phyloP scores from a whole-genome alignment of 768 basidiomycete species.

The Baorangia bicolor region DNA sequence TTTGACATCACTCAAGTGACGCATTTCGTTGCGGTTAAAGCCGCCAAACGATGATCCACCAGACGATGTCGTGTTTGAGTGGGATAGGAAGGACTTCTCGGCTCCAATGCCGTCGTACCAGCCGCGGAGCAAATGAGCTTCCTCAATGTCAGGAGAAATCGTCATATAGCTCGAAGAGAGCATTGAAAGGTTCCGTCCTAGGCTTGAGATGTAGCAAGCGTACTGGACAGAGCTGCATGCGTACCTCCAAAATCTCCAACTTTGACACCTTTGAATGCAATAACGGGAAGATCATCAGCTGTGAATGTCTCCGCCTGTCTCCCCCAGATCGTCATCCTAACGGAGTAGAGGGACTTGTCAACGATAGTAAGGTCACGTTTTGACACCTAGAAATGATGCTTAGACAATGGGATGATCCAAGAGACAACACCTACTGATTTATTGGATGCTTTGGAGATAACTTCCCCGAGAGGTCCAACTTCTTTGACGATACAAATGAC shows the following conservation, averaged over 20 bases:
- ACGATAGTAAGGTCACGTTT: slow-evolving; percentile 92
- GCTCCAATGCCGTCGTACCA: slow-evolving; percentile 85
- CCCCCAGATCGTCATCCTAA: slow-evolving; percentile 93
- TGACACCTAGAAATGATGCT: slow-evolving; percentile 49
- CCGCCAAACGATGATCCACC: slow-evolving; percentile 40
- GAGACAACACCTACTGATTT: slow-evolving; percentile 44
- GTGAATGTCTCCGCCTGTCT: slow-evolving; percentile 85
- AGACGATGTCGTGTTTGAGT: slow-evolving; percentile 45
- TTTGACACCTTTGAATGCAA: slow-evolving; percentile 93
- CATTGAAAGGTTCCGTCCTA: slow-evolving; percentile 85
- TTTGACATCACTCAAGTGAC: slow-evolving; percentile 75
- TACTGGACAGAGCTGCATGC: slow-evolving; percentile 5
- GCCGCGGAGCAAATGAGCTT: slow-evolving; percentile 81
- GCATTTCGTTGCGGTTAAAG: slow-evolving; percentile 73
- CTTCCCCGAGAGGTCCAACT: slow-evolving; percentile 60
- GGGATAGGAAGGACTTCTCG: slow-evolving; percentile 65
- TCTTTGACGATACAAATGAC: slow-evolving; percentile 88
- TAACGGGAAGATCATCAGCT: slow-evolving; percentile 60
- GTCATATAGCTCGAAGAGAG: slow-evolving; percentile 76
- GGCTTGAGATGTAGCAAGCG: slow-evolving; percentile 5
- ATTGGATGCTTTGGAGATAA: slow-evolving; percentile 71
- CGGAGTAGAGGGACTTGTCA: slow-evolving; percentile 74
- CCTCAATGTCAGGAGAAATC: slow-evolving; percentile 90
- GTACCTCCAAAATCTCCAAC: slow-evolving; percentile 89
- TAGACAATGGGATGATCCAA: slow-evolving; percentile 1